Base-by-base conservation (phyloP, 345 rosid genomes). In the Laguncularia racemosa region DNA sequence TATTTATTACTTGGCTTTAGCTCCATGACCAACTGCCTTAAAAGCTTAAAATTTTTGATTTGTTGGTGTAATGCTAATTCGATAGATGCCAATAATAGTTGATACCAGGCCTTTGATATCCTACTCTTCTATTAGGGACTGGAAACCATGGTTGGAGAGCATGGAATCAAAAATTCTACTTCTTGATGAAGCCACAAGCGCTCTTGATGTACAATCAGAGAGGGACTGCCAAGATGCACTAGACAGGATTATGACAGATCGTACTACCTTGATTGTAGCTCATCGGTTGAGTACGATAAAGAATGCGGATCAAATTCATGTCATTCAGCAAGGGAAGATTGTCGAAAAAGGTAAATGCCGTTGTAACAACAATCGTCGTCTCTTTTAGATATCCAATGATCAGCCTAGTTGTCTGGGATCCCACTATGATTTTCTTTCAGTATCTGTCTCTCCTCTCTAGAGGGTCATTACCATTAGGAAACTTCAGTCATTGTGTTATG, bases 141-240 rank as follows among this genome's bases (percentile, higher is more conserved):
- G 16, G 77, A 68, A 49, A 74, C 82, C 9, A 74, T 71, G 77
- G 79, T 74, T n/a, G 82, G 82, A 4, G 82, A 74, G 48, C 82
- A 74, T 56, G 82, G 79, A 53, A 74, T 74, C 76, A 4, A 43
- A 74, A 40, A 76, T 76, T n/a, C 56, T 76, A 19, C 80, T 76
- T 46, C 49, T 76, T 17, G 80, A 76, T 45, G 80, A 76, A 62
- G 80, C 76, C 18, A 76, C 80, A 5, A 76, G 80, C 52, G 76
- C 76, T 2, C 74, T 76, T 6, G 74, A 71, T 12, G 77, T 76
- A 3, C 76, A 76, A 60, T 68, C 74, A 12, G 80, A 76, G 53
- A 65, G 67, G 64, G 9, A 56, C 18, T 72, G 72, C 47, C 74
- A 76, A 60, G 72, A 76, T 57, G 77, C 80, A 53, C 56, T 76